These are phyloP conservation scores for Yueomyces sp. DNA, from an alignment of 805 yeast genomes.

Conservation along the genomic window DNA sequence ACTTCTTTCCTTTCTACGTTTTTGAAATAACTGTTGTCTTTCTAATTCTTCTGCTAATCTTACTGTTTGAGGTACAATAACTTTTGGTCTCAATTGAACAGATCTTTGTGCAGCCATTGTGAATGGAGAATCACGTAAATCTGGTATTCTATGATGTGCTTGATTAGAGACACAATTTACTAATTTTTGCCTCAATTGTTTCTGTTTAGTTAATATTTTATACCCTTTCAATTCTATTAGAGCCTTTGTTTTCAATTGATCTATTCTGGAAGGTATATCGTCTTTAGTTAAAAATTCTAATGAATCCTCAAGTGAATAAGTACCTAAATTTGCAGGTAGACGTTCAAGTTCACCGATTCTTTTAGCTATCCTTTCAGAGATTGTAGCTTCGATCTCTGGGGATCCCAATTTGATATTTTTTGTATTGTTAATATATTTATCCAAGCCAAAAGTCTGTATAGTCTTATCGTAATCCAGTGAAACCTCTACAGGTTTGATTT, in stretches of 20 bases:
- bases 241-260: conserved; percentile 49
- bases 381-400: conserved; percentile 36
- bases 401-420: conserved; percentile 32
- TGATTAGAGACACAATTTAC: conserved; percentile 39
- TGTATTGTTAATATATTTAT: conserved; percentile 13
- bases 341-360: conserved; percentile 50
- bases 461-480: conserved; percentile 21
- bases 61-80: conserved; percentile 62
- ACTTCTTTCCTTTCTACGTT: conserved; percentile 35
- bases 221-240: conserved; percentile 59
- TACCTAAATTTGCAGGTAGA: conserved; percentile 59
- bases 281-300: conserved; percentile 31
- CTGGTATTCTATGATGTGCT: conserved; percentile 41
- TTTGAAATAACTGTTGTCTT: conserved; percentile 54
- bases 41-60: conserved; percentile 64
- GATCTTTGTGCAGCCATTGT: conserved; percentile 59
- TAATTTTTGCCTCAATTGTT: conserved; percentile 49
- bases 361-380: conserved; percentile 39
- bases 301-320: conserved; percentile 33
- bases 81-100: conserved; percentile 51
- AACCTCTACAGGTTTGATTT: conserved; percentile 12
- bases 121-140: conserved; percentile 38
- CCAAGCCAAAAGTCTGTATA: conserved; percentile 20
- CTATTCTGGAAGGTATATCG: conserved; percentile 33
- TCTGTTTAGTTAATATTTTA: conserved; percentile 54